phyloP scores from a whole-genome alignment of 2,329 filamentous ascomycete species.

The Zasmidium angulare region DNA sequence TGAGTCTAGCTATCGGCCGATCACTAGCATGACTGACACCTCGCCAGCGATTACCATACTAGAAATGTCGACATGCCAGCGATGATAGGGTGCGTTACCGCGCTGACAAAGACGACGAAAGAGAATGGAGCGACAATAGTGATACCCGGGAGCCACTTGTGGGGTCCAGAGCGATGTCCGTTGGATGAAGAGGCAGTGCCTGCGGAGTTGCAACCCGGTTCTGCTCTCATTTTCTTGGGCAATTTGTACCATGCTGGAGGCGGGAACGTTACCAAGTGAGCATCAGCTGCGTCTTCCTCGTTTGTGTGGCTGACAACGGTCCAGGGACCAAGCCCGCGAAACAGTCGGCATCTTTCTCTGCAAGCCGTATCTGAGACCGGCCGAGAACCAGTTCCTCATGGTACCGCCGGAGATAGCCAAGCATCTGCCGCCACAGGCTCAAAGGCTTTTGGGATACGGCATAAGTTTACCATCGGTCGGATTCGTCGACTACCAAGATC shows the following conservation, averaged over 20 bases:
- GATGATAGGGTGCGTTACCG: neutral
- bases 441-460: neutral
- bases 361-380: neutral
- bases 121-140: neutral
- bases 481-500: neutral
- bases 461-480: neutral
- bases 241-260: neutral
- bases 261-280: neutral
- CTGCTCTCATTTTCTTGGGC: neutral
- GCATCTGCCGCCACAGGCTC: neutral
- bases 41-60: neutral
- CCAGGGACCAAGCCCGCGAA: neutral
- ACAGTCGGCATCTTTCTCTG: neutral
- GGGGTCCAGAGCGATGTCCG: neutral
- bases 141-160: neutral
- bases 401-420: neutral
- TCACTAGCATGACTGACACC: neutral
- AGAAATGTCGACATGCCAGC: neutral
- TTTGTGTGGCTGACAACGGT: neutral
- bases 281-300: too few species aligned
- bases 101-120: neutral
- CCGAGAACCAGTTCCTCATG: neutral
- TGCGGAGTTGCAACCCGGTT: neutral
- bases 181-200: neutral
- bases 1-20: neutral